These are phyloP conservation scores for Exserohilum turcica DNA, from an alignment of 2,329 filamentous ascomycete genomes.

Conservation along the genomic window DNA sequence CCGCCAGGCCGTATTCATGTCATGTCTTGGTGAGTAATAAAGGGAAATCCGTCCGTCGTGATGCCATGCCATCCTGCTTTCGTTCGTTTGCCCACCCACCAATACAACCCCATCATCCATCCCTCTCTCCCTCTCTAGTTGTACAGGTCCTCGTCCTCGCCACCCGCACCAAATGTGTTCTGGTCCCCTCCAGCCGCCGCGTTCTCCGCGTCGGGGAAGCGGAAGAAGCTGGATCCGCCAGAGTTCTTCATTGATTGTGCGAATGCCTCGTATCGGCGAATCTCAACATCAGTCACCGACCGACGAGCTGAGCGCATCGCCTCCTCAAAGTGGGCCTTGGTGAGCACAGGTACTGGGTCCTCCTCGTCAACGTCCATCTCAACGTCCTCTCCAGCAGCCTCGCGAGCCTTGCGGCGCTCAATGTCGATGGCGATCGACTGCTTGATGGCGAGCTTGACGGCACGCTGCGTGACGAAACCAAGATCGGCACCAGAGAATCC, in stretches of 20 bases:
- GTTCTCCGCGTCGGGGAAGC: conserved; percentile 72
- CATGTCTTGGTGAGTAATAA: conserved; percentile 16
- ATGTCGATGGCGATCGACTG: conserved; percentile 89
- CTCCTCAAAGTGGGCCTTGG: conserved; percentile 97
- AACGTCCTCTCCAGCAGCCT: conserved; percentile 72
- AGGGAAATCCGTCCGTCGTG: conserved; percentile 24
- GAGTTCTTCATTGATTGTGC: conserved; percentile 99
- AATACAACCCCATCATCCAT: no score
- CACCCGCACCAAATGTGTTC: conserved; percentile 76
- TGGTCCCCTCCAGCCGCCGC: conserved; percentile 53
- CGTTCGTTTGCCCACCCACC: conserved; percentile 1
- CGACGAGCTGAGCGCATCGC: conserved; percentile 93
- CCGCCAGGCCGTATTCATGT: conserved; percentile 13
- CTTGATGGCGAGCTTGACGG: conserved; percentile 99
- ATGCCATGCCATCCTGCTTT: conserved; percentile 18
- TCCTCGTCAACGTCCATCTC: conserved; percentile 78
- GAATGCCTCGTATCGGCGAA: conserved; percentile 97
- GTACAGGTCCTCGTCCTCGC: conserved; percentile 96
- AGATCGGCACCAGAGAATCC: conserved; percentile 99
- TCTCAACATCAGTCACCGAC: conserved; percentile 95
- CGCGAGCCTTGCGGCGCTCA: conserved; percentile 84
- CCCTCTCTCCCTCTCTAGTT: conserved; percentile 74
- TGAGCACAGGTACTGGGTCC: conserved; percentile 94
- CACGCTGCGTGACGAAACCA: conserved; percentile 97
- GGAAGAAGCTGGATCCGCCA: conserved; percentile 95